phyloP scores from a whole-genome alignment of 345 rosid genomes.

The Xanthoceras sorbifolium region DNA sequence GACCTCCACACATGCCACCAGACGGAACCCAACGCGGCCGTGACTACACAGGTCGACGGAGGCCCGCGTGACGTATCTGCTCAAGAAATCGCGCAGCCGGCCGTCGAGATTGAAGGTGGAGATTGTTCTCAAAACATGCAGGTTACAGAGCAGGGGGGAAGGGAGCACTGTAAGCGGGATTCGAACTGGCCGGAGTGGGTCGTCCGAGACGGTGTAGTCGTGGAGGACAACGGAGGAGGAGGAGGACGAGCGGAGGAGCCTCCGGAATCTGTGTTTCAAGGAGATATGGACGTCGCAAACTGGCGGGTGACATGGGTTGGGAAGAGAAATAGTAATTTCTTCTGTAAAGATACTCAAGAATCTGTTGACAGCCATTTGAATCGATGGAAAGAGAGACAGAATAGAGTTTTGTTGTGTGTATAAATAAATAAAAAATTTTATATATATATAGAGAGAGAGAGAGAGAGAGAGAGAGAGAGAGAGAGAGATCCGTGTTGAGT shows the following conservation, averaged over 20 bases:
- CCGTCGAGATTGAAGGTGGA: neutral
- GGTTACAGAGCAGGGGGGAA: neutral
- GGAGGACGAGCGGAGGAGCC: neutral
- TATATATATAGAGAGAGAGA: no score
- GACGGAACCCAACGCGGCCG: neutral
- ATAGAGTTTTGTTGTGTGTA: no score
- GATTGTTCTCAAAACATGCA: neutral
- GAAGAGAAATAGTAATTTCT: no score
- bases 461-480: no score
- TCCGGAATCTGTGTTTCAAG: neutral
- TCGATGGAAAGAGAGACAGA: no score
- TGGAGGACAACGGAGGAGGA: neutral
- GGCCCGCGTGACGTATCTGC: neutral
- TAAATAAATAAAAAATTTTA: no score
- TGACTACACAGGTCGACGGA: neutral
- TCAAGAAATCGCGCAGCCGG: neutral
- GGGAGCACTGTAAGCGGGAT: neutral
- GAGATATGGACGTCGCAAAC: neutral
- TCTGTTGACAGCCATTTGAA: no score
- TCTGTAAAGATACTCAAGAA: no score
- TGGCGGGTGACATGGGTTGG: neutral
- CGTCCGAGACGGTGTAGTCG: neutral
- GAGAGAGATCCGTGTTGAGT: no score
- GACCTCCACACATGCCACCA: neutral
- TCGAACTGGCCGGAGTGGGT: neutral